These are phyloP conservation scores for Yamadazyma scolyti DNA, from an alignment of 805 yeast species.

Conservation along the genomic window DNA sequence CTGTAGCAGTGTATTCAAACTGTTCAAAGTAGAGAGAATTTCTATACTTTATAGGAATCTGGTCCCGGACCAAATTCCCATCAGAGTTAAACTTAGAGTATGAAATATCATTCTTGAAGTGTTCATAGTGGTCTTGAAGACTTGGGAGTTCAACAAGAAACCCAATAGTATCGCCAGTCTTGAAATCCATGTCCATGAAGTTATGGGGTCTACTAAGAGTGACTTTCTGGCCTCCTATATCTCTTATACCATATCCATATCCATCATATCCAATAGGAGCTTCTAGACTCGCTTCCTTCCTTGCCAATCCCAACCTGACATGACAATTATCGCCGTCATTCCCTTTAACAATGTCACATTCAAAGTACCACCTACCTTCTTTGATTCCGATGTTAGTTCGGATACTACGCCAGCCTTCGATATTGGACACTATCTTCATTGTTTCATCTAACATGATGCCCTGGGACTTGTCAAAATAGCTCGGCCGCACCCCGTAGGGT, in stretches of 20 bases:
- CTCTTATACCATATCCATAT: constrained; percentile 89
- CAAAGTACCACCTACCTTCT: constrained; percentile 81
- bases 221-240: constrained; percentile 67
- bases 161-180: constrained; percentile 81
- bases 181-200: constrained; percentile 53
- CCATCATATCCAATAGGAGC: constrained; percentile 97
- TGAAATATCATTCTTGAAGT: constrained; percentile 22
- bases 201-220: constrained; percentile 65
- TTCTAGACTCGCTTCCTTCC: constrained; percentile 85
- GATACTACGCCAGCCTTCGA: constrained; percentile 75
- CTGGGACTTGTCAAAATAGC: constrained; percentile 66
- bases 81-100: constrained; percentile 12
- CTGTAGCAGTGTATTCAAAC: constrained; percentile 70
- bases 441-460: constrained; percentile 40
- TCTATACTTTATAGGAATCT: constrained; percentile 81
- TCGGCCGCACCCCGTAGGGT: constrained; percentile 56
- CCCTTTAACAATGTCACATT: constrained; percentile 55
- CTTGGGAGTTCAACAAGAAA: constrained; percentile 68
- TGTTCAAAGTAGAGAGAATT: constrained; percentile 78
- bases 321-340: constrained; percentile 37
- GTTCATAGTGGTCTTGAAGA: constrained; percentile 39
- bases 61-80: constrained; percentile 65
- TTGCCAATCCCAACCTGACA: constrained; percentile 77
- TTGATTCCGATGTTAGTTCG: constrained; percentile 71
- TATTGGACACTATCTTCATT: constrained; percentile 41